Base-by-base conservation (phyloP, 345 rosid species). In the Pistacia vera region DNA sequence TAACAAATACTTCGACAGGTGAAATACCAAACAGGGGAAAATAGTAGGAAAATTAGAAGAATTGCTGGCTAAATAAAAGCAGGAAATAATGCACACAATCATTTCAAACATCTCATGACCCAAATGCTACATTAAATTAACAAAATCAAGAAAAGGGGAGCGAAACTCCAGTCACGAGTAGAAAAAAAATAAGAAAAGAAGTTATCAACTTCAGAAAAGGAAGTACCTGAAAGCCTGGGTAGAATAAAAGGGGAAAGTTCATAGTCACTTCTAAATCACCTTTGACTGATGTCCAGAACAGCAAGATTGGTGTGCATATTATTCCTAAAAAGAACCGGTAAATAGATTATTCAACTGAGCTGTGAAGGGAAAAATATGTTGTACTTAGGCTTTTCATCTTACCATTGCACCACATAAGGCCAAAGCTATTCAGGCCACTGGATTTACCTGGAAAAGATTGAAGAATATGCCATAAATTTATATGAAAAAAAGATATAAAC, bases 401-500 rank as follows among this genome's bases (percentile, higher is more conserved):
- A 89, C 92, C 93, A 71, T 87, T 89, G 82, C 90, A 89, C 93
- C 90, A 87, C 89, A 89, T 89, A 49, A 89, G 90, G 25, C 89
- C 93, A 80, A 89, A 89, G 83, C 86, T 89, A 72, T 84, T 89
- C 41, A 89, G 88, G 80, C 93, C 90, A 59, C 89, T 83, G 59
- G 93, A 84, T 81, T 87, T 89, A 61, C 90, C 92, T 84, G 85
- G 62, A 68, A 80, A 30, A 48, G 0, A 38, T 61, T 63, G 33
- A 48, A 59, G 81, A 67, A 44, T 44, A 30, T 28, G 51, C 60
- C 14, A 68, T 58, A 48, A 69, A 20, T 17, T 52, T 54, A 60
- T 41, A 41, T 41, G 73, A 36, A 30, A n/a, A 55, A 52, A 59
- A 51, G 22, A 35, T 57, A 36, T 17, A 33, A 62, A 72, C 44